Conservation (phyloP, 1,139 yeast genomes). For the Yamadazyma mexicana region DNA sequence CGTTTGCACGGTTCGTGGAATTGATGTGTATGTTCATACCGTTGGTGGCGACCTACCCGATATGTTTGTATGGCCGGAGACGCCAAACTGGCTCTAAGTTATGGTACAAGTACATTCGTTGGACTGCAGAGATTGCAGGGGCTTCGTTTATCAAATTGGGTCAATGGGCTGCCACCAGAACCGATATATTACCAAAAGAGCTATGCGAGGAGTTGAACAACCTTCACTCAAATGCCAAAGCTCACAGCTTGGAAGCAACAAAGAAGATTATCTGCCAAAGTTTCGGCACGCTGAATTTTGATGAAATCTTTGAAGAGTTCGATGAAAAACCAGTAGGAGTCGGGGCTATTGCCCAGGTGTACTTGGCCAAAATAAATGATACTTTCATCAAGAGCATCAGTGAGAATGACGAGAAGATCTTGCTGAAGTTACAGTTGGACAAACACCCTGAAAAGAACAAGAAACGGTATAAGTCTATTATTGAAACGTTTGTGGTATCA, state of each 20-base stretch:
- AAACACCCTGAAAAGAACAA: conserved; percentile 8
- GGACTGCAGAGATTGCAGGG: conserved; percentile 82
- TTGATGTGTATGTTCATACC: conserved; percentile 71
- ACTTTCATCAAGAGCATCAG: conserved; percentile 38
- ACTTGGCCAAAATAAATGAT: conserved; percentile 64
- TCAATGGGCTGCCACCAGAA: conserved; percentile 99
- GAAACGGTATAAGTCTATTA: conserved; percentile 21
- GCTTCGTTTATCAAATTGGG: conserved; percentile 95
- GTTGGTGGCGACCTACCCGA: conserved; percentile 61
- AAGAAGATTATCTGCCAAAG: conserved; percentile 57
- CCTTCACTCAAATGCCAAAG: conserved; percentile 79
- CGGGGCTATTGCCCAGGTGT: conserved; percentile 97
- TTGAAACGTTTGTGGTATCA: conserved; percentile 37
- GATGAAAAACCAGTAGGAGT: conserved; percentile 80
- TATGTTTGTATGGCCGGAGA: conserved; percentile 59
- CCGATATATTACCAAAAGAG: conserved; percentile 83
- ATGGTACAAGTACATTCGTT: conserved; percentile 71
- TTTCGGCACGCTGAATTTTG: conserved; percentile 58
- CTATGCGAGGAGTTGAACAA: conserved; percentile 76
- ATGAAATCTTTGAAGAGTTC: conserved; percentile 82
- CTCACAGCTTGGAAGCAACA: conserved; percentile 69
- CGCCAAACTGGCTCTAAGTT: conserved; percentile 56
- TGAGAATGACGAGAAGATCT: conserved; percentile 26
- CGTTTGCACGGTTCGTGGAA: conserved; percentile 68
- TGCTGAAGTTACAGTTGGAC: conserved; percentile 15